Conservation (phyloP, 176 grass and related monocot genomes). For the Aegilops tauschii region DNA sequence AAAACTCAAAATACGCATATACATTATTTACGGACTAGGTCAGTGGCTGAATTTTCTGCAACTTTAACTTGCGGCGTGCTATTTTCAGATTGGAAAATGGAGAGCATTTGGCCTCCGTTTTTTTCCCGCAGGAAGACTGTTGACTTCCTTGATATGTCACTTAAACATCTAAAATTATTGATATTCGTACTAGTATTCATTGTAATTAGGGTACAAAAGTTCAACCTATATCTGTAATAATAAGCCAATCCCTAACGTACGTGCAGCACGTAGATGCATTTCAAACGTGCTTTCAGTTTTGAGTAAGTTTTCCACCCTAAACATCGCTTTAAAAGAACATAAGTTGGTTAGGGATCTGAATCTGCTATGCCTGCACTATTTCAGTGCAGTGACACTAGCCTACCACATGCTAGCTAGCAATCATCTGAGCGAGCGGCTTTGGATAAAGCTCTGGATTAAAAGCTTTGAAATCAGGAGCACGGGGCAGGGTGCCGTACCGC, state of each 20-base stretch:
- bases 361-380: background rate
- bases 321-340: background rate
- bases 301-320: background rate
- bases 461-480: background rate
- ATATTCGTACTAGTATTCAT: background rate
- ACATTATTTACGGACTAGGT: background rate
- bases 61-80: background rate
- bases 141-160: background rate
- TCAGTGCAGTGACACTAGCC: background rate
- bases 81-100: background rate
- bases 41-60: background rate
- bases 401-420: too few species aligned
- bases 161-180: background rate
- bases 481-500: conserved; percentile 35
- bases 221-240: background rate
- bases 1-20: background rate
- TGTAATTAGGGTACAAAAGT: background rate
- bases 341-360: too few species aligned
- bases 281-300: background rate
- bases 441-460: background rate
- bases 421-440: too few species aligned
- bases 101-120: background rate
- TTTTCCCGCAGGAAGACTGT: background rate
- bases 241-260: background rate
- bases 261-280: background rate